Base-by-base conservation (phyloP, 2,329 filamentous ascomycete species). In the Penicillium digitatum region DNA sequence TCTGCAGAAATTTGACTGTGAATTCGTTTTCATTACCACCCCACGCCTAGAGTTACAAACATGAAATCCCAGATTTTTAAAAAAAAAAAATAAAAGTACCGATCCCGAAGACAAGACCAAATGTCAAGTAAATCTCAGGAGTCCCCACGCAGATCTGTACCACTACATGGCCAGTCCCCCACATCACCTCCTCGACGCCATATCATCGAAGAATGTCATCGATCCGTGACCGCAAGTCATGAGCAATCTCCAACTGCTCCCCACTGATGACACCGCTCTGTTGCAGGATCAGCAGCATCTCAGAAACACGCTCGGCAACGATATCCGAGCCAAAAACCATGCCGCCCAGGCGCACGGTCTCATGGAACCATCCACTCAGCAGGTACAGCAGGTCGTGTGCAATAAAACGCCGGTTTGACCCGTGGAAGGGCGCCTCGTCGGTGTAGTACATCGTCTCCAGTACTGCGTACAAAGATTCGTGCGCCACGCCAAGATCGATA, bases 401-500 rank as follows among this genome's bases (percentile, higher is more conserved):
- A 7, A 89, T 76, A 54, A 80, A 73, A 39, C 78, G 78, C 43
- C 82, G 78, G 53, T 83, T 82, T 4, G 75, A 70, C 5, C 82
- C 83, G 34, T 79, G 74, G 69, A 88, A 89, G 0, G 87, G 86
- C 6, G 80, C 76, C 63, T 87, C 82, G 59, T 87, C 83, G 35
- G 81, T 81, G 70, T 87, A 88, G 74, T 85, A 88, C 72, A 88
- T 82, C 27, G 76, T 74, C 67, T 89, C 86, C 10, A 89, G 74
- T 2, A 85, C 81, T 1, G 80, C 76, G 62, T 88, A 79, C 10
- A 89, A 72, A 8, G 78, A 76, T 64, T 89, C 86, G 56, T 81
- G 80, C 0, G 84, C 76, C 18, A 87, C 81, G 2, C 82, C 79
- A 1, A 88, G 78, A 49, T 83, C 80, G 27, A 88, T 71, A 67